Evolutionary conservation across 2,329 filamentous ascomycete species (phyloP), one percentile per base, ranked within the genome.

Genomic region (Arthrobotrys sphaeroides): DNA sequence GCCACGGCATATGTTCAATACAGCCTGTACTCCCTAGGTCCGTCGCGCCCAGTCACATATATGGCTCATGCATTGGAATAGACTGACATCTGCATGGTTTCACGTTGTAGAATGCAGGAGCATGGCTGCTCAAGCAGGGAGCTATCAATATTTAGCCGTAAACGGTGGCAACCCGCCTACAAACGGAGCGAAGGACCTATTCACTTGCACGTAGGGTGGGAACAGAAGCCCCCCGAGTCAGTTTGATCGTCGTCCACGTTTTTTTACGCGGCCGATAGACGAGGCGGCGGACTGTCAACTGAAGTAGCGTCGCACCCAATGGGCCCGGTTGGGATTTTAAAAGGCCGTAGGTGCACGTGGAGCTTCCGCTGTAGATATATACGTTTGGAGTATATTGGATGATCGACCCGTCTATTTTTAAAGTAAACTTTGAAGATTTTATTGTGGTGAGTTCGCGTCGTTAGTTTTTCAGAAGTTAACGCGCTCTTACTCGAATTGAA

Each of bases 291-390:
- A 40, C 24, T 38, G 28, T 24, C 28, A 51, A 61, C 6, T n/a
- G 42, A 40, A 51, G 59, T 65, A 64, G 47, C 55, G 24, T 49
- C 72, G 57, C 57, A 49, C 40, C 42, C 31, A 69, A 26, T 75
- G 62, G 36, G 26, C 49, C 64, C 72, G 57, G 38, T 75, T 69
- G 72, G 64, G 64, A 75, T 75, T 75, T 75, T 75, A 75, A 57
- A 75, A 75, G n/a, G n/a, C 26, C 36, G 9, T 28, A 5, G 6
- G 16, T 64, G 24, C 72, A 69, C 72, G 64, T 75, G 72, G 72
- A 51, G 24, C 10, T n/a, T 64, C 22, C 36, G 38, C 18, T 10
- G 51, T 62, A 57, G 57, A 75, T 75, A 64, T 75, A 75, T 59
- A 65, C 40, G 72, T 75, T 65, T 75, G 40, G 42, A 33, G 57